Evolutionary conservation across 1,139 yeast genomes (phyloP), one percentile per base, ranked within the genome.

Genomic region (Zygotorulaspora mrakii): DNA sequence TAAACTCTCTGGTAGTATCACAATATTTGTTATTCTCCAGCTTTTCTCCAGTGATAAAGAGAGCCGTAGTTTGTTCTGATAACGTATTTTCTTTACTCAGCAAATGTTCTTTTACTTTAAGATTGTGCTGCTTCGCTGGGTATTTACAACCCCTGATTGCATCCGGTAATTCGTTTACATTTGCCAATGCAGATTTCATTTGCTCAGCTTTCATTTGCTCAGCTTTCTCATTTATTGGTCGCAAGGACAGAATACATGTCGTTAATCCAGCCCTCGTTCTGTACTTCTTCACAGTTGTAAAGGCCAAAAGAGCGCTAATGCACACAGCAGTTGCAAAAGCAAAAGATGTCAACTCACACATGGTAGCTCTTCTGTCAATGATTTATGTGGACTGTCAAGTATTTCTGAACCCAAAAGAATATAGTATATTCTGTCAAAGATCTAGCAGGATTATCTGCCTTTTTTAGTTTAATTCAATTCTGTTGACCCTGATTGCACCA

Each of bases 71-170:
- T 6, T 57, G 37, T 4, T 37, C 51, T 39, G 31, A 52, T 47
- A 21, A 46, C 25, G 41, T 49, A 11, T 50, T 47, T 43, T 47
- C 60, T 46, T 50, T 59, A 8, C 41, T n/a, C 11, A 57, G 30
- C 31, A 78, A 70, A 45, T 76, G 79, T 1, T 53, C 38, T 24
- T 43, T 45, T 24, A 35, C 49, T 17, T 31, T 45, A 29, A 62
- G 53, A 27, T 85, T 84, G 59, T 85, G 95, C 21, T 62, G 67
- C 52, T 78, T 83, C 6, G 94, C 85, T n/a, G 94, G 94, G 57
- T 84, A 85, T 35, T 50, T 51, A n/a, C 42, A 43, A 17, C 47
- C 51, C 25, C 39, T 45, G 20, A 66, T 32, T 23, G 52, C 56
- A 12, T 20, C 17, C 10, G 66, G 66, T 27, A 46, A 12, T 12